Conservation (phyloP, 345 rosid species). For the Gossypium longicalyx region DNA sequence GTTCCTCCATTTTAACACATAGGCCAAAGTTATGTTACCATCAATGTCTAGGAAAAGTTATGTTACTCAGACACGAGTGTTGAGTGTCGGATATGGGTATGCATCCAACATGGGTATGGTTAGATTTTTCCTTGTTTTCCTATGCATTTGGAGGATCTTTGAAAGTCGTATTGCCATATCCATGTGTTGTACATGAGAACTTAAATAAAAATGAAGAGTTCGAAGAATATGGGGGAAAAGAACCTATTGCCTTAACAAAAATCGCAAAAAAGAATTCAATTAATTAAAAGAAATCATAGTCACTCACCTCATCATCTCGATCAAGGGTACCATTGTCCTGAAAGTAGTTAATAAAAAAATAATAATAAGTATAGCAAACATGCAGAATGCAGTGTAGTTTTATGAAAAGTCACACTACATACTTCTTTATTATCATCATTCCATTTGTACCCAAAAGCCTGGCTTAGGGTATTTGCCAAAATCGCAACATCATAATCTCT, state of each 20-base stretch:
- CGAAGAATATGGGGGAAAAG: not conserved
- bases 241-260: not conserved
- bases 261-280: not conserved
- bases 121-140: too few species aligned
- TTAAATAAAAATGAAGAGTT: not conserved
- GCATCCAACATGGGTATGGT: too few species aligned
- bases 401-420: not conserved
- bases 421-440: constrained; percentile 84
- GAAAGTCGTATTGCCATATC: too few species aligned
- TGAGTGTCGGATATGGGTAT: too few species aligned
- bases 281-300: constrained; percentile 10
- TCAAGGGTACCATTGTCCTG: constrained; percentile 71
- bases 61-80: too few species aligned
- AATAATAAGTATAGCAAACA: constrained; percentile 12
- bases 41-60: not conserved
- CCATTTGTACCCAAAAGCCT: constrained; percentile 90
- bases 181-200: too few species aligned
- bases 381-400: not conserved
- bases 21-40: not conserved
- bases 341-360: constrained; percentile 19
- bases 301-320: constrained; percentile 72
- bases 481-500: constrained; percentile 95
- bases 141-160: too few species aligned
- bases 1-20: not conserved
- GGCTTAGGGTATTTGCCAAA: constrained; percentile 81